phyloP scores from a whole-genome alignment of 2,329 filamentous ascomycete genomes.

The Trichophyton benhamiae region DNA sequence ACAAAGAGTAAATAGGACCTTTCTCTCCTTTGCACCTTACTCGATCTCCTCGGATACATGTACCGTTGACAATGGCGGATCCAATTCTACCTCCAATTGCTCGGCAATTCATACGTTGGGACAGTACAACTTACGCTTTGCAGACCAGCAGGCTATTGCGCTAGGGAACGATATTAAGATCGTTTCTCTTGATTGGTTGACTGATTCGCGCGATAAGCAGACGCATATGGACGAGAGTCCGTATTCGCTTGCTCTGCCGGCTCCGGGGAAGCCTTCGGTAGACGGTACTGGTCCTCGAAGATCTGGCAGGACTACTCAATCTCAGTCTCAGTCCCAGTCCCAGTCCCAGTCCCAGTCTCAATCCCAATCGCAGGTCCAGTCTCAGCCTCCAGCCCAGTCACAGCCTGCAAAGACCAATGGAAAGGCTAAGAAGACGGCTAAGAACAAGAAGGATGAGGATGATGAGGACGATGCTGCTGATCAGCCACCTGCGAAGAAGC shows the following conservation, averaged over 20 bases:
- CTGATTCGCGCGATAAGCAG: conserved; percentile 40
- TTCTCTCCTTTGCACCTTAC: neutral
- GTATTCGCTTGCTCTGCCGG: conserved; percentile 22
- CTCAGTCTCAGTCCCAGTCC: conserved; percentile 3
- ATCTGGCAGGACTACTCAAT: conserved; percentile 6
- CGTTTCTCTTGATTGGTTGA: conserved; percentile 50
- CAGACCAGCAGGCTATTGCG: conserved; percentile 34
- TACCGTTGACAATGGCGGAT: neutral
- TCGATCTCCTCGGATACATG: neutral
- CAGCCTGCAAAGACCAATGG: conserved; percentile 17
- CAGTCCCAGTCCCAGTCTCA: conserved; percentile 6
- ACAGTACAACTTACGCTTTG: conserved; percentile 4
- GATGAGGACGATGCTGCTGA: conserved; percentile 15
- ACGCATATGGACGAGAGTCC: conserved; percentile 29
- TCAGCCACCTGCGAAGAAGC: conserved; percentile 26
- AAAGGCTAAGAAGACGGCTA: conserved; percentile 22
- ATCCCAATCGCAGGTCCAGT: neutral
- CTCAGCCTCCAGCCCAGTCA: neutral
- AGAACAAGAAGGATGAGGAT: conserved; percentile 18
- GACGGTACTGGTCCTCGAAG: conserved; percentile 9
- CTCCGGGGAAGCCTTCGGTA: conserved; percentile 3
- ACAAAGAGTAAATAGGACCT: conserved; percentile 24
- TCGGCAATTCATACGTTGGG: neutral
- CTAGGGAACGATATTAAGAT: conserved; percentile 36
- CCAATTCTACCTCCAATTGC: neutral